Evolutionary conservation across 2,329 filamentous ascomycete genomes (phyloP), one percentile per base, ranked within the genome.

Genomic region (Fusarium protoensiforme): DNA sequence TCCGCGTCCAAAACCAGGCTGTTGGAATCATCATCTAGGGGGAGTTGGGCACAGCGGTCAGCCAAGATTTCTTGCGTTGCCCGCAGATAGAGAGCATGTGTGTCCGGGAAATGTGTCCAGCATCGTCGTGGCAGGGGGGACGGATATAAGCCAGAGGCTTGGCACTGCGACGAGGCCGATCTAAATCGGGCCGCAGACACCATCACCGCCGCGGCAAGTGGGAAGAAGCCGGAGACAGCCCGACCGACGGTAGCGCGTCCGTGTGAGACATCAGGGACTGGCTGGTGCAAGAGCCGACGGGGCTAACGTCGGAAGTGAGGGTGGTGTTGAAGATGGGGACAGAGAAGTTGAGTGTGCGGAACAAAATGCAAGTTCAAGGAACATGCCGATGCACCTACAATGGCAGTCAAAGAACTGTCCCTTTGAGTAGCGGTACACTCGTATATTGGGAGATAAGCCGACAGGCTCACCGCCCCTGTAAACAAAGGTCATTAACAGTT

Each of bases 381-480:
- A 56, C 33, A 43, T 16, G 36, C 31, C 29, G 57, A 46, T 46
- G 46, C 20, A 77, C 92, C 77, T 88, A 96, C 94, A 98, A 81
- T 98, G 96, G 77, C 94, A 92, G 79, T 95, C 95, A 80, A 98
- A 98, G 81, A 95, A 98, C 80, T 98, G 95, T 0, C 94, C 94
- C 73, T 92, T 90, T 1, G 88, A 89, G 82, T 98, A 98, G 24
- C 95, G 90, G 83, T 98, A 98, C 33, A 98, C 90, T 36, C 96
- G 88, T 64, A 98, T 97, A 74, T 97, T 97, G 10, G 94, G 91
- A 81, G 94, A 98, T 68, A 98, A 83, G 0, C 95, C 95, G n/a
- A 97, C 84, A 1, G 94, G 90, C 58, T 94, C 88, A 31, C 95
- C 95, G 65, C 93, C 94, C 94, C 94, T 98, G 54, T 86, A 78